A percentile compares a stretch with the other conserved stretches of the same genome.
These are phyloP conservation scores for Phaffomyces opuntiae DNA, from an alignment of 805 yeast genomes.

Conservation along the genomic window DNA sequence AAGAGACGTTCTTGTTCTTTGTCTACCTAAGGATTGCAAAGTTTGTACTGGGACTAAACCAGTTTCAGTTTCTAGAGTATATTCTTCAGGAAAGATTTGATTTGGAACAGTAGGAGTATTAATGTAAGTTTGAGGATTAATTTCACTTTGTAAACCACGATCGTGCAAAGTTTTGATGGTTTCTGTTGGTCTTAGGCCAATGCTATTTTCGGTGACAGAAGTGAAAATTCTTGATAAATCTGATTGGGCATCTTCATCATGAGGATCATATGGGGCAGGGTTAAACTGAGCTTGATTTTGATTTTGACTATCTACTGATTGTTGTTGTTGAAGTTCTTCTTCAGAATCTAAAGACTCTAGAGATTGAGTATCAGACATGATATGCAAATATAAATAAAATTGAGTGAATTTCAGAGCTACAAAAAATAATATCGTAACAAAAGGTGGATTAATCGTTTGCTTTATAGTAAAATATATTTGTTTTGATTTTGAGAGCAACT, in stretches of 20 bases:
- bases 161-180: slow-evolving; percentile 63
- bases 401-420: too few relatives aligned
- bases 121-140: slow-evolving; percentile 45
- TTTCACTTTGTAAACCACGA: slow-evolving; percentile 49
- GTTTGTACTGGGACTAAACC: slow-evolving; percentile 82
- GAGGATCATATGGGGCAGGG: slow-evolving; percentile 36
- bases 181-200: slow-evolving; percentile 47
- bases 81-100: slow-evolving; percentile 85
- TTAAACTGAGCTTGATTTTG: slow-evolving; percentile 1
- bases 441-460: neutral
- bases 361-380: slow-evolving; percentile 8
- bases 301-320: slow-evolving; percentile 8
- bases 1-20: slow-evolving; percentile 28
- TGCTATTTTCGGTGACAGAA: slow-evolving; percentile 13
- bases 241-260: slow-evolving; percentile 43
- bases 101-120: slow-evolving; percentile 47
- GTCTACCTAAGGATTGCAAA: slow-evolving; percentile 59
- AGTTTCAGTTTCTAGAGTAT: slow-evolving; percentile 78
- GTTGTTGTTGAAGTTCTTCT: slow-evolving; percentile 1
- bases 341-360: slow-evolving; percentile 14
- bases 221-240: slow-evolving; percentile 28
- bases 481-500: neutral
- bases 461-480: neutral
- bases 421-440: neutral
- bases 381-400: neutral